Percentiles rank a stretch among this genome's conserved stretches.
Conservation (phyloP, 305 asterid species). For the Withania somnifera region DNA sequence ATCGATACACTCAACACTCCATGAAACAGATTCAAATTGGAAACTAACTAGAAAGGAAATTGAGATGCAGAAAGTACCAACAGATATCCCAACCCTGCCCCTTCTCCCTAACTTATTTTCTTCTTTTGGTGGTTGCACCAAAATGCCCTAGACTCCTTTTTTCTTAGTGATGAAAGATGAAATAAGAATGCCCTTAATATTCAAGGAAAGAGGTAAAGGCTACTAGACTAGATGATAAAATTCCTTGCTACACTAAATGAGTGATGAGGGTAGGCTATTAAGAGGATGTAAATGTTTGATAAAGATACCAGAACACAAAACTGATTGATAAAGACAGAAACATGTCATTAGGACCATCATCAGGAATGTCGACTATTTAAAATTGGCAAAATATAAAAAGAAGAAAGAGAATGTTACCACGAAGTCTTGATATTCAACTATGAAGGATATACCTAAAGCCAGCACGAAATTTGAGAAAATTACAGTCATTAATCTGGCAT, state of each 20-base stretch:
- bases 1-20: neutral
- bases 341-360: constrained; percentile 1
- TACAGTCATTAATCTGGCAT: neutral
- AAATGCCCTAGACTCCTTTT: neutral
- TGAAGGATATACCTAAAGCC: constrained; percentile 76
- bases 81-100: neutral
- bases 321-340: neutral
- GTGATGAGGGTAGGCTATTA: neutral
- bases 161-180: neutral
- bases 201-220: neutral
- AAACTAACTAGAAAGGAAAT: neutral
- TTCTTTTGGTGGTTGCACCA: neutral
- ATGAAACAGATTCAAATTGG: neutral
- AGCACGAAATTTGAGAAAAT: neutral
- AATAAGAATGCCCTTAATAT: neutral
- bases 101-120: neutral
- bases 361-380: neutral
- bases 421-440: constrained; percentile 53
- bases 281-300: neutral
- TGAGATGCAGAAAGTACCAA: neutral
- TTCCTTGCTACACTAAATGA: neutral
- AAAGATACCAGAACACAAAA: neutral
- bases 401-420: constrained; percentile 38
- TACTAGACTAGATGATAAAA: neutral
- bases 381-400: constrained; percentile 2